Conservation (phyloP, 2,329 filamentous ascomycete species). For the Aspergillus brasiliensis region DNA sequence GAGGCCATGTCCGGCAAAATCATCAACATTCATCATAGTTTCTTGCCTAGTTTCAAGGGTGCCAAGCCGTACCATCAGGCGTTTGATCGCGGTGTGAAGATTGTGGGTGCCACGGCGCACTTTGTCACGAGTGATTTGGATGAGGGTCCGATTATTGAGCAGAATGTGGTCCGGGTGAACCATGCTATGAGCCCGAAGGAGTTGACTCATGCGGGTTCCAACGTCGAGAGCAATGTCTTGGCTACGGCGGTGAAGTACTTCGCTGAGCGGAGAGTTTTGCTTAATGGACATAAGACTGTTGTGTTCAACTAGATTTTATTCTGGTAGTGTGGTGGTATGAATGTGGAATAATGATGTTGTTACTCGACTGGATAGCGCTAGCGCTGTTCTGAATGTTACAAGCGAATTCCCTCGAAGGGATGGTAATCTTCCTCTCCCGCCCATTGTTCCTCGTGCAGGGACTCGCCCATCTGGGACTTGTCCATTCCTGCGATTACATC, state of each 20-base stretch:
- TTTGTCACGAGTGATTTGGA: constrained; percentile 84
- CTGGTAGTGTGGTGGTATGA: neutral
- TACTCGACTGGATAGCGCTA: neutral
- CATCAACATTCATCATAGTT: constrained; percentile 90
- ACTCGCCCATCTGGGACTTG: constrained; percentile 55
- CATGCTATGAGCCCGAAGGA: constrained; percentile 76
- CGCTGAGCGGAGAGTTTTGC: constrained; percentile 73
- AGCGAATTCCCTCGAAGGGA: constrained; percentile 15
- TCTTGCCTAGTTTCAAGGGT: constrained; percentile 85
- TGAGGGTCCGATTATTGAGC: constrained; percentile 86
- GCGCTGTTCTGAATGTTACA: neutral
- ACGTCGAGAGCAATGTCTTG: constrained; percentile 80
- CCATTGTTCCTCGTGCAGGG: constrained; percentile 43
- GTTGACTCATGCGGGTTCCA: constrained; percentile 76
- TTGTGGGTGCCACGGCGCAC: constrained; percentile 82
- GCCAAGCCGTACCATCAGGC: constrained; percentile 88
- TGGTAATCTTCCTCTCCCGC: constrained; percentile 33
- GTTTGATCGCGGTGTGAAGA: constrained; percentile 83
- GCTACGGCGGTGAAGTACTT: constrained; percentile 83
- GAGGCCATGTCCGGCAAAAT: constrained; percentile 79
- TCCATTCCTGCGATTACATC: constrained; percentile 54
- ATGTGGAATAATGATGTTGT: neutral
- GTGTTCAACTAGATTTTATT: constrained; percentile 60
- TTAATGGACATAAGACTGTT: constrained; percentile 79
- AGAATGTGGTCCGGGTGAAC: constrained; percentile 75